These are phyloP conservation scores for Zychaea mexicana DNA, from an alignment of 371 early-diverging fungal genomes.

Conservation along the genomic window DNA sequence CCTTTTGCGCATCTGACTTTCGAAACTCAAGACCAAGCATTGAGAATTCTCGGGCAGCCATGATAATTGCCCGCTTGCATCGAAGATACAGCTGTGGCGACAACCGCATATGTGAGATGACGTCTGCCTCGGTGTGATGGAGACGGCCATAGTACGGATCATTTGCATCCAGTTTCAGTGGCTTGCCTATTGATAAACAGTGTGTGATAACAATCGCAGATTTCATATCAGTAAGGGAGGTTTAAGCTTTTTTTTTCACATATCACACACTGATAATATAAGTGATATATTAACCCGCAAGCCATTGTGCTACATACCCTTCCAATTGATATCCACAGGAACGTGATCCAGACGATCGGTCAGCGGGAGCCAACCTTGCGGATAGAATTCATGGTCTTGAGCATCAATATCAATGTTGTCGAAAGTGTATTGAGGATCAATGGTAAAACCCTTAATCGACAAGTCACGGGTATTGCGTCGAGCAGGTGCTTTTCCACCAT, in stretches of 20 bases:
- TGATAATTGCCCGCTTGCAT: constrained; percentile 63
- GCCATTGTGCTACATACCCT: constrained; percentile 22
- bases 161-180: constrained; percentile 5
- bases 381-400: constrained; percentile 17
- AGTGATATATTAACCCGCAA: no score
- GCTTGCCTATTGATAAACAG: constrained; percentile 4
- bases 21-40: constrained; percentile 45
- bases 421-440: constrained; percentile 1
- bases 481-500: constrained; percentile 3
- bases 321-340: constrained; percentile 24
- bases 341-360: constrained; percentile 17
- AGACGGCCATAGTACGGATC: constrained; percentile 43
- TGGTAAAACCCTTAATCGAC: constrained; percentile 4
- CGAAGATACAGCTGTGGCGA: constrained; percentile 63
- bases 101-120: constrained; percentile 64
- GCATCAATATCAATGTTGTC: constrained; percentile 22
- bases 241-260: not conserved
- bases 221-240: not conserved
- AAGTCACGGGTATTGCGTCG: constrained; percentile 11
- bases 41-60: constrained; percentile 46
- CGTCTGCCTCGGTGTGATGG: constrained; percentile 54
- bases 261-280: not conserved
- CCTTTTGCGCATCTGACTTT: constrained; percentile 73
- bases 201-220: no score
- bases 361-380: constrained; percentile 17